Conservation (phyloP, 345 rosid genomes). For the Eucalyptus pumila region DNA sequence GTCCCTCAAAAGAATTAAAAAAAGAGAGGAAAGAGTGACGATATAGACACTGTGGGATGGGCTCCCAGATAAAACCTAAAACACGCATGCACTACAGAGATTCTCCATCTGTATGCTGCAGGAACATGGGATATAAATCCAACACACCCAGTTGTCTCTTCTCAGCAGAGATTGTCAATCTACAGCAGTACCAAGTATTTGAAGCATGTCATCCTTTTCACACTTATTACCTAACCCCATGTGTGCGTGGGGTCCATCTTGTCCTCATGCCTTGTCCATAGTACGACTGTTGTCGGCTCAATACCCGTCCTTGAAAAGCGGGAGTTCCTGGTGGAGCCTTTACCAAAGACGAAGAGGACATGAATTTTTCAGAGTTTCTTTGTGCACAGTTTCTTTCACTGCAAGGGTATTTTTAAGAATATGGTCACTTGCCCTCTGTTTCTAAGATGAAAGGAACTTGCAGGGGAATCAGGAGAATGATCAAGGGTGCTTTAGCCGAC, state of each 20-base stretch:
- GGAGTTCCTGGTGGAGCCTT: background rate
- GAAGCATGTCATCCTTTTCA: background rate
- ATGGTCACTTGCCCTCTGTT: background rate
- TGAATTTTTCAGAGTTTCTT: background rate
- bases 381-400: background rate
- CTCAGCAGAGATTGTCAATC: background rate
- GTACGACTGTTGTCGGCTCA: background rate
- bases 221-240: background rate
- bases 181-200: background rate
- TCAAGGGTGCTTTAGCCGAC: background rate
- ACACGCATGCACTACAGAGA: background rate
- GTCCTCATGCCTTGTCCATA: background rate
- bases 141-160: background rate
- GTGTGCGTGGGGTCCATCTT: background rate
- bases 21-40: background rate
- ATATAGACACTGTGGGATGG: background rate
- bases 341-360: background rate
- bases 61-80: background rate
- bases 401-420: background rate
- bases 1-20: background rate
- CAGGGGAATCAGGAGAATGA: background rate
- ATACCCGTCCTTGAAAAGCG: background rate
- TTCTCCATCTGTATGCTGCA: background rate
- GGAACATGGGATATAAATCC: background rate
- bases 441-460: background rate